Percentiles rank a stretch among this genome's conserved stretches.
These are phyloP conservation scores for Leucocoprinus sp. DNA, from an alignment of 768 basidiomycete species.

Conservation along the genomic window DNA sequence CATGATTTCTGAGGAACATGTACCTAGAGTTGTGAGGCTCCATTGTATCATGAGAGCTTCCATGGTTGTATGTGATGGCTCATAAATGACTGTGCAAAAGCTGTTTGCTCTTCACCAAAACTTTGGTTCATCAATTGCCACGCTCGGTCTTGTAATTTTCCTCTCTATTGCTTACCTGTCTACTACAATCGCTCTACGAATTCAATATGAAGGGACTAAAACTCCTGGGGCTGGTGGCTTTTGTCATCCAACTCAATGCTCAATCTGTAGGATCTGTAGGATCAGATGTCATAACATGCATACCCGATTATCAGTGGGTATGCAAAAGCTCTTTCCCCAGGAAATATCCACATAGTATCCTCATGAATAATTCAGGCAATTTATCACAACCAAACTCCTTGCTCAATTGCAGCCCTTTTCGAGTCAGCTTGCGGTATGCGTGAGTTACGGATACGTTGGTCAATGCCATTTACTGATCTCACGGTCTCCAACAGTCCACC, in stretches of 20 bases:
- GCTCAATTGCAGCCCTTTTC: constrained; percentile 40
- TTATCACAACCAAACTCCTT: constrained; percentile 40
- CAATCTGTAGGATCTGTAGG: no score
- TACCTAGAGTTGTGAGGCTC: no score
- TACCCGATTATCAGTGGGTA: constrained; percentile 31
- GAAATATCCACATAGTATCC: neutral
- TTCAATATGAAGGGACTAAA: constrained; percentile 10
- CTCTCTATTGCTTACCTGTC: no score
- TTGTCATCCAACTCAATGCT: constrained; percentile 17
- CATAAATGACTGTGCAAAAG: no score
- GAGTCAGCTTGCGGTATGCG: constrained; percentile 30
- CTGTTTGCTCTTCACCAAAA: no score
- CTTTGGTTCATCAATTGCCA: no score
- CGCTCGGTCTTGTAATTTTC: no score
- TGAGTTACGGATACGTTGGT: neutral
- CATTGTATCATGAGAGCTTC: no score
- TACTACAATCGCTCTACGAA: neutral
- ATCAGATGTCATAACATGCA: constrained; percentile 30
- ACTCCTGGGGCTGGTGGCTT: constrained; percentile 12
- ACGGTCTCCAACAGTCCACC: constrained; percentile 23
- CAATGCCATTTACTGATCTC: neutral
- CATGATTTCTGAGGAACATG: no score
- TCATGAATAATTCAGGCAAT: constrained; percentile 22
- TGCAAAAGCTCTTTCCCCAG: neutral
- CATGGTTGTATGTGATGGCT: no score